phyloP scores from a whole-genome alignment of 1,284 basidiomycete genomes.

The Puccinia triticina region DNA sequence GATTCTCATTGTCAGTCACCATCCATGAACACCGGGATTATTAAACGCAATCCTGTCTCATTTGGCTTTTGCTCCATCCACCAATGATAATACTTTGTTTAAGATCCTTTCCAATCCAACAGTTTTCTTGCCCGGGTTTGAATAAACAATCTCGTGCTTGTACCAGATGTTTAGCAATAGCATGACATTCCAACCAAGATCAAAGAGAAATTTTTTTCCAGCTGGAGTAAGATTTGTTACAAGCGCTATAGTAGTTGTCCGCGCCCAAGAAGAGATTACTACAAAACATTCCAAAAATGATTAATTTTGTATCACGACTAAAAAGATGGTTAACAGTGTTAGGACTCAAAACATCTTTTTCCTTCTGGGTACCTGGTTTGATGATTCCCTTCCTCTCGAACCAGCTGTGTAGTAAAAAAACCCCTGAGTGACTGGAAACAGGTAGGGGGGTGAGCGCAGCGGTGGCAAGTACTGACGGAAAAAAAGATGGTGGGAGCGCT shows the following conservation, averaged over 20 bases:
- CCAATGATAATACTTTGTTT: conserved; percentile 74
- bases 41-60: conserved; percentile 22
- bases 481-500: no score
- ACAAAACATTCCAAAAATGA: not conserved
- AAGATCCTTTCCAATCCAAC: conserved; percentile 73
- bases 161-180: conserved; percentile 55
- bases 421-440: conserved; percentile 65
- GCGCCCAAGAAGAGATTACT: conserved; percentile 34
- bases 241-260: no score
- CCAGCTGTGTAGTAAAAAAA: conserved; percentile 68
- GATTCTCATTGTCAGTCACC: conserved; percentile 64
- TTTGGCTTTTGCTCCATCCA: conserved; percentile 71
- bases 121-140: conserved; percentile 49
- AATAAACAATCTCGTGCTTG: conserved; percentile 53
- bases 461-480: conserved; percentile 72
- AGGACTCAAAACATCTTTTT: conserved; percentile 35
- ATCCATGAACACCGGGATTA: conserved; percentile 53
- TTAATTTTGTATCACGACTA: not conserved
- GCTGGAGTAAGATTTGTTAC: conserved; percentile 25
- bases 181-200: conserved; percentile 56
- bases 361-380: conserved; percentile 34
- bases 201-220: conserved; percentile 49
- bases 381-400: conserved; percentile 58
- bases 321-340: not conserved
- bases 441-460: conserved; percentile 64